Evolutionary conservation across 2,329 filamentous ascomycete species (phyloP).

Genomic region (Arthrobotrys sphaeroides): DNA sequence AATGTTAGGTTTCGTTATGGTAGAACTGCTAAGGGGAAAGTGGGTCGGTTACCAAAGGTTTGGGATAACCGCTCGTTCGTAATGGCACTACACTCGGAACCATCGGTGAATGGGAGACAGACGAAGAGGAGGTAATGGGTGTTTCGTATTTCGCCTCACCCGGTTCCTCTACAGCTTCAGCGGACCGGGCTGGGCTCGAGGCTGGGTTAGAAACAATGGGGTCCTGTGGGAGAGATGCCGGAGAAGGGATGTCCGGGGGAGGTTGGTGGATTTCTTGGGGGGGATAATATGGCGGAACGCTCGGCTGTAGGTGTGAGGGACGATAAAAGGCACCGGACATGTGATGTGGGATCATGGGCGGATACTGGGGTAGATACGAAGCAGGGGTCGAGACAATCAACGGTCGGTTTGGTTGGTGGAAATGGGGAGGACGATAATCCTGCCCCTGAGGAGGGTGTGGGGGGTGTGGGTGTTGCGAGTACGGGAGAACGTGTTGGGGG

Average conservation of each 20-base stretch:
- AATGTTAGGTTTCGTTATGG: background rate
- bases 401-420: constrained; percentile 60
- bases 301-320: constrained; percentile 67
- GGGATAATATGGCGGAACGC: constrained; percentile 38
- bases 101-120: constrained; percentile 29
- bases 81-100: constrained; percentile 13
- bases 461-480: constrained; percentile 30
- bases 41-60: constrained; percentile 11
- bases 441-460: constrained; percentile 59
- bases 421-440: constrained; percentile 64
- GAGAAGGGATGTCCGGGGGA: constrained; percentile 40
- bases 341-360: constrained; percentile 23
- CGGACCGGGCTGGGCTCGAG: constrained; percentile 36
- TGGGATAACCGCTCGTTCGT: background rate
- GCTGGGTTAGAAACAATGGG: constrained; percentile 15
- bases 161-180: constrained; percentile 26
- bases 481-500: constrained; percentile 24
- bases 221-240: constrained; percentile 39
- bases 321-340: constrained; percentile 60
- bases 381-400: constrained; percentile 4
- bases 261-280: constrained; percentile 17
- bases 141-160: constrained; percentile 38
- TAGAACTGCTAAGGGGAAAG: background rate
- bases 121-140: constrained; percentile 34
- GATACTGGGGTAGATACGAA: constrained; percentile 27